phyloP scores from a whole-genome alignment of 106 monocot genomes.

The Vanilla planifolia region DNA sequence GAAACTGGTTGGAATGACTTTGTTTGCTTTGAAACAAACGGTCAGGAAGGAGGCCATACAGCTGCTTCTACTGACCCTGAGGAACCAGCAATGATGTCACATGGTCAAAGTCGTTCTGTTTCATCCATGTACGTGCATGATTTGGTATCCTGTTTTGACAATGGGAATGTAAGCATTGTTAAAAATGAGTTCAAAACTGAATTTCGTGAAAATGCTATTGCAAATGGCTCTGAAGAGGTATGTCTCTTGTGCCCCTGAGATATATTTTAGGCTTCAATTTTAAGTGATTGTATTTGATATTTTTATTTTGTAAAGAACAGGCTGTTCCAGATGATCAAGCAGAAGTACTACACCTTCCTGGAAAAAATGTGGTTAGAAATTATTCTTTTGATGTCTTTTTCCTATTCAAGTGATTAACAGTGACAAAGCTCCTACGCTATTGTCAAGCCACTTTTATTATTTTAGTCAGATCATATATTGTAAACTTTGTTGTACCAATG shows the following conservation, averaged over 20 bases:
- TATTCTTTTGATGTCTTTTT: neutral
- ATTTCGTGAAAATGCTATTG: slow-evolving; percentile 1
- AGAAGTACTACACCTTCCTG: slow-evolving; percentile 1
- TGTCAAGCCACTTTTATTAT: no score
- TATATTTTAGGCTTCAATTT: slow-evolving; percentile 4
- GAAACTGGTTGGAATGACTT: slow-evolving; percentile 3
- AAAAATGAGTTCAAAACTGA: slow-evolving; percentile 1
- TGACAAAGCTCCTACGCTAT: no score
- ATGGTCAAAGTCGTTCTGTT: slow-evolving; percentile 1
- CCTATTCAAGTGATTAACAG: no score
- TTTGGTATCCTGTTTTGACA: slow-evolving; percentile 2
- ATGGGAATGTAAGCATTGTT: neutral
- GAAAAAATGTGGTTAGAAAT: neutral
- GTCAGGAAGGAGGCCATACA: neutral
- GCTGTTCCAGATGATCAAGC: slow-evolving; percentile 3
- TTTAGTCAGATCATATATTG: no score
- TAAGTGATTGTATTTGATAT: neutral
- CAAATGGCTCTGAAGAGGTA: neutral
- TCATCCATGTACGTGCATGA: neutral
- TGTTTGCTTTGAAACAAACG: neutral
- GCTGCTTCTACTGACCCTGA: neutral
- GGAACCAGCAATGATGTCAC: neutral
- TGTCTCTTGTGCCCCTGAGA: neutral
- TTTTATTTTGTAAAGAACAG: slow-evolving; percentile 8
- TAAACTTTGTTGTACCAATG: no score